These are phyloP conservation scores for Backusella macrospora DNA, from an alignment of 192 early-diverging fungal species.

Conservation along the genomic window DNA sequence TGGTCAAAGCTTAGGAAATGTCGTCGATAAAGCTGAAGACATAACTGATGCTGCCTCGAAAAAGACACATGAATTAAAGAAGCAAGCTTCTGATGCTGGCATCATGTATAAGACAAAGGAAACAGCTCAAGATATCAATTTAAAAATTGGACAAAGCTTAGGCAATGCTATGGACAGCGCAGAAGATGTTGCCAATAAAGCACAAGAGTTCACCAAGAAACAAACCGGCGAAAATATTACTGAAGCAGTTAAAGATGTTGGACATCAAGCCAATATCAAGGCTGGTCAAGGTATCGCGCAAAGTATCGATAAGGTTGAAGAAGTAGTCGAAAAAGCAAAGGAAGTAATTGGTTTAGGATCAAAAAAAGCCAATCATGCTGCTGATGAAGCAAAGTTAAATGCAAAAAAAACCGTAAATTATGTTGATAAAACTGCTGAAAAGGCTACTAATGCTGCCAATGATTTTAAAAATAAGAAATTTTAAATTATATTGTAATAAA, in stretches of 20 bases:
- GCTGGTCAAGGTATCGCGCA: conserved; percentile 29
- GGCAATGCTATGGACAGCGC: not conserved
- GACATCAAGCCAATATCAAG: conserved; percentile 28
- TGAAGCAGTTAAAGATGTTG: conserved; percentile 16
- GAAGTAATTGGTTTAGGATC: conserved; percentile 25
- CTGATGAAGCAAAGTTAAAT: conserved; percentile 2
- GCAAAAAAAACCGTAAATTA: conserved; percentile 6
- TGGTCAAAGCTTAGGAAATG: not conserved
- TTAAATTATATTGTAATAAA: not conserved
- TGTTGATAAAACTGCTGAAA: conserved; percentile 8
- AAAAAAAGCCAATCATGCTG: conserved; percentile 19
- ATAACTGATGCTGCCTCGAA: not conserved
- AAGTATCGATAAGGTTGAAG: conserved; percentile 29
- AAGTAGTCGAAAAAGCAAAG: conserved; percentile 31
- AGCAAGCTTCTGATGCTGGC: not conserved
- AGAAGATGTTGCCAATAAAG: conserved; percentile 3
- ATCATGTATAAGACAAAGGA: conserved; percentile 15
- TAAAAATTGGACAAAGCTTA: conserved; percentile 5
- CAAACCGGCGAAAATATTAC: not conserved
- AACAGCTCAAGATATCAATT: conserved; percentile 5
- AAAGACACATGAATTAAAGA: conserved; percentile 21
- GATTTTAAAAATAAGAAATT: not conserved
- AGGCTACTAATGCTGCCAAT: not conserved
- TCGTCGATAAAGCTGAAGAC: not conserved
- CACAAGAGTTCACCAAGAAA: not conserved